Evolutionary conservation across 176 grass and related monocot genomes (phyloP).

Genomic region (Musa troglodytarum): DNA sequence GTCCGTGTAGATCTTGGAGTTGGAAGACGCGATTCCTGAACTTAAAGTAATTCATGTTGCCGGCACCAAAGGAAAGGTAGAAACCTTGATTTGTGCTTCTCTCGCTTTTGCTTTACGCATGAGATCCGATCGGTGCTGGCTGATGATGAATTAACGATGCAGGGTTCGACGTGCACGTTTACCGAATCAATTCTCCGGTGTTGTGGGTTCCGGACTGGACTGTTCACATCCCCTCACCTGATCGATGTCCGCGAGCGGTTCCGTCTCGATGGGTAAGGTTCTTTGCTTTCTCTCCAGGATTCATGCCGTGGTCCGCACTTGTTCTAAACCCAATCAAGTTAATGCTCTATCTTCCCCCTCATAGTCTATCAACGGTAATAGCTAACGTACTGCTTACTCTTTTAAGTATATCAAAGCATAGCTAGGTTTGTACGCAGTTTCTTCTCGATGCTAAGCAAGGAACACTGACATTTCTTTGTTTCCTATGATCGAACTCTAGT

Average conservation of each 20-base stretch:
- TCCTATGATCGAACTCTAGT: slow-evolving; percentile 24
- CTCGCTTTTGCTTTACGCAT: not conserved
- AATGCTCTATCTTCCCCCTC: not conserved
- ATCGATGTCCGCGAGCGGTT: slow-evolving; percentile 88
- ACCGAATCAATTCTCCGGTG: slow-evolving; percentile 72
- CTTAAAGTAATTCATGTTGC: slow-evolving; percentile 87
- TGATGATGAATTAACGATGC: not conserved
- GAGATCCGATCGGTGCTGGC: slow-evolving; percentile 1
- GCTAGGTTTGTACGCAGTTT: not conserved
- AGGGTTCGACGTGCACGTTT: slow-evolving; percentile 92
- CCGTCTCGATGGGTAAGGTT: slow-evolving; percentile 59
- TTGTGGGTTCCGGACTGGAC: slow-evolving; percentile 73
- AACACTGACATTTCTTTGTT: not conserved
- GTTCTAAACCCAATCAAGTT: not conserved
- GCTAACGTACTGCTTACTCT: too few species aligned
- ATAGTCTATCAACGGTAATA: too few species aligned
- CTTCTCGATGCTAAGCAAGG: not conserved
- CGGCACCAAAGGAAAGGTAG: slow-evolving; percentile 90
- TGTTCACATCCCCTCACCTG: slow-evolving; percentile 87
- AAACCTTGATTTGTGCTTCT: not conserved
- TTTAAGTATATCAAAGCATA: too few species aligned
- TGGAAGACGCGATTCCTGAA: slow-evolving; percentile 50
- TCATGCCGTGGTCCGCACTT: not conserved
- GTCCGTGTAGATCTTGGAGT: slow-evolving; percentile 59
- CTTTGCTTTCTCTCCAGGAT: not conserved